Evolutionary conservation across 306 rosid species (phyloP), one percentile per base, ranked within the genome.

Genomic region (Pyrus betulifolia): DNA sequence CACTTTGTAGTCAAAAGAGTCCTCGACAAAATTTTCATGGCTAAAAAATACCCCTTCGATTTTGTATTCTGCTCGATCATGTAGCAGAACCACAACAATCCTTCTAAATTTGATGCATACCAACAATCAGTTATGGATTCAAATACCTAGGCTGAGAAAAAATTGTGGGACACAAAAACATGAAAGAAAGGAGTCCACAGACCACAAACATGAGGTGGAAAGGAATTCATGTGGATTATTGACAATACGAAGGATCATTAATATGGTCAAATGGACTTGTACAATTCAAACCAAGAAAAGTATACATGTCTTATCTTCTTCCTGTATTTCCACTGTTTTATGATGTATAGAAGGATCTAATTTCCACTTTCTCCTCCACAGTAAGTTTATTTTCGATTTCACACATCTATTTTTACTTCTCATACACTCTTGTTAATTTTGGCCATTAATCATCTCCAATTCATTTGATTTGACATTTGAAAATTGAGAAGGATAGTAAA

Each of bases 81-180:
- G 38, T 72, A 4, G 25, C 38, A 72, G 55, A 23, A 58, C 54
- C 54, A 46, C 54, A 46, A 38, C 23, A 30, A 57, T 38, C 23
- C 40, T 38, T 59, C 68, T 59, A 59, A 58, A 5, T 73, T 40
- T 73, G 76, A 73, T 73, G 69, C 68, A 73, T 40, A 40, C 57
- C 42, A 73, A 57, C 45, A 59, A 28, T 61, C 21, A 59, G 21
- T 44, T 61, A 52, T 44, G 46, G 70, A 35, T 33, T 33, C 6
- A 44, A 23, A 22, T 11, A 25, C 44, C 49, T 35, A 0, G 8
- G 22, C 13, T 11, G 55, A 59, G 69, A 42, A 40, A 57, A 60
- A 10, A 65, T 51, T 23, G 44, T 40, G 68, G 40, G 55, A 49
- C 54, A 73, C 27, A 52, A 74, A 25, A 61, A 61, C 14, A 44